Evolutionary conservation across 2,329 filamentous ascomycete species (phyloP), one percentile per base, ranked within the genome.

Genomic region (Diaporthe ilicicola): DNA sequence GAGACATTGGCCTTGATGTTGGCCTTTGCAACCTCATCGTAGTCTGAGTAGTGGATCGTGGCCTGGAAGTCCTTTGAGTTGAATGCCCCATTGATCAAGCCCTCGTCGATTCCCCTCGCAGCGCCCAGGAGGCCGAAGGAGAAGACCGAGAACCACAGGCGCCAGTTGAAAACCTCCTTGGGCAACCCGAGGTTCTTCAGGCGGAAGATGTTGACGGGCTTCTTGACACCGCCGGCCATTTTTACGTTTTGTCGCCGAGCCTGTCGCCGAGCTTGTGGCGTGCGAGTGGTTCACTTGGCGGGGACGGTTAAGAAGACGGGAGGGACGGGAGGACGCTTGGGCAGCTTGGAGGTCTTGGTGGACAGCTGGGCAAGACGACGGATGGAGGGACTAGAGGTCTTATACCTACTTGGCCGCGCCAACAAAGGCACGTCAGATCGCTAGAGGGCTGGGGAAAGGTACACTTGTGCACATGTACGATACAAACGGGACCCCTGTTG

Each of bases 71-170:
- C 84, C 73, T 86, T 83, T n/a, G 89, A 90, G 77, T 89, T 88
- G 80, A 93, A 90, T 17, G 91, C 91, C 1, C 92, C 92, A 10
- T 88, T 89, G 74, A 94, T 94, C 71, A 95, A 85, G 72, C 93
- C 93, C 80, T 95, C 93, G 74, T 95, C 93, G n/a, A 94, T 84
- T 75, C 93, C 93, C 71, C 93, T 88, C 50, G 92, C 92, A 3
- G 93, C 92, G 68, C 93, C 93, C 81, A 95, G 89, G 44, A 95
- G 86, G 59, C 90, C 91, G 74, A 94, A 94, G 5, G 89, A 91
- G 73, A 93, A 78, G 68, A 94, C 91, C 51, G 92, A 90, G 80
- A 93, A 93, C 91, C 92, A 94, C 73, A 95, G 85, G 54, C 89
- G 86, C 92, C 92, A 94, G 82, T 95, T 95, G 79, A 94, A 89